Evolutionary conservation across 2,329 filamentous ascomycete genomes (phyloP).

Genomic region (Claviceps capensis): DNA sequence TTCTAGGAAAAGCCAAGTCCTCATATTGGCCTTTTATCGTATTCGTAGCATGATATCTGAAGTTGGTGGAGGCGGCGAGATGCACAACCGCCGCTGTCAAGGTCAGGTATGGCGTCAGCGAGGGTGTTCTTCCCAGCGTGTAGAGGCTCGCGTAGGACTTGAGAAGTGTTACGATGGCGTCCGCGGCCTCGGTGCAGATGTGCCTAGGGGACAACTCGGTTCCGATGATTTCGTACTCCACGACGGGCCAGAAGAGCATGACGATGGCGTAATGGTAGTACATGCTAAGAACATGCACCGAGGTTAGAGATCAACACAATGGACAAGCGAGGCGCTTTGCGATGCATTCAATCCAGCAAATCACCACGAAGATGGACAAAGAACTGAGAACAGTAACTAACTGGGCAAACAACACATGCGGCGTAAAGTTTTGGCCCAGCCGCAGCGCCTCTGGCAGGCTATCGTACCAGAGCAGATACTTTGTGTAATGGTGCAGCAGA

Average conservation of each 20-base stretch:
- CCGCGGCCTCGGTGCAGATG: conserved; percentile 48
- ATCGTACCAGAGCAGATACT: conserved; percentile 59
- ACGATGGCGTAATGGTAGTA: conserved; percentile 54
- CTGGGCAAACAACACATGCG: conserved; percentile 62
- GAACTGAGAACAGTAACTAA: conserved; percentile 25
- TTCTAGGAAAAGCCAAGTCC: not conserved
- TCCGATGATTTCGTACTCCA: conserved; percentile 47
- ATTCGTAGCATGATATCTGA: not conserved
- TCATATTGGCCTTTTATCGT: not conserved
- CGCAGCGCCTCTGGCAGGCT: conserved; percentile 48
- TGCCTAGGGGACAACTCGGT: conserved; percentile 49
- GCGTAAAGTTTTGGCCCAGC: conserved; percentile 54
- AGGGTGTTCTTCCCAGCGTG: conserved; percentile 40
- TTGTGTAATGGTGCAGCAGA: conserved; percentile 48
- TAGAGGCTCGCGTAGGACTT: conserved; percentile 43
- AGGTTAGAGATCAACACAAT: not conserved
- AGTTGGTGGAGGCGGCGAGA: conserved; percentile 26
- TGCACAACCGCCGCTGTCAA: conserved; percentile 45
- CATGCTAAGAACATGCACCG: conserved; percentile 33
- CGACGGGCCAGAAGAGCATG: conserved; percentile 57
- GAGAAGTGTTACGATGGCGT: conserved; percentile 40
- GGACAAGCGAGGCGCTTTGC: not conserved
- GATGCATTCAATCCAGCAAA: too few relatives aligned
- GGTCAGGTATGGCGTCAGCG: conserved; percentile 46
- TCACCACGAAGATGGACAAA: too few relatives aligned